A percentile compares a stretch with the other conserved stretches of the same genome.
Conservation (phyloP, 1,139 yeast genomes). For the Hansenula sp. region DNA sequence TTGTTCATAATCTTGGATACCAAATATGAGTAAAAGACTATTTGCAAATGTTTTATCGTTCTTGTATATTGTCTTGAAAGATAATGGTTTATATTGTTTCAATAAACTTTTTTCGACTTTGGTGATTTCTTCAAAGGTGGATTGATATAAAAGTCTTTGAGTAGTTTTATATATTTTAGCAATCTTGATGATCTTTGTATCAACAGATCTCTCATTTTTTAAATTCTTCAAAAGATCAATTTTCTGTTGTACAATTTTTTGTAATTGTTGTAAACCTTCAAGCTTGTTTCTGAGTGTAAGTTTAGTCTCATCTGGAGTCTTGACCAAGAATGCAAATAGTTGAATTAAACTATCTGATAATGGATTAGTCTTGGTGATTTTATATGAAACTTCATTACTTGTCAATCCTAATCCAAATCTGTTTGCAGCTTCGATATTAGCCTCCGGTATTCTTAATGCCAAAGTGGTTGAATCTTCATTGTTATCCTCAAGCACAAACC, state of each 20-base stretch:
- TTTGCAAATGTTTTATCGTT: conserved; percentile 51
- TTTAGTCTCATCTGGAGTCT: conserved; percentile 36
- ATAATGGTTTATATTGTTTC: conserved; percentile 37
- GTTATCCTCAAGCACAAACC: conserved; percentile 64
- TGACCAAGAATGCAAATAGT: conserved; percentile 49
- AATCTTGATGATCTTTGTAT: conserved; percentile 20
- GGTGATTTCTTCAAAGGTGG: conserved; percentile 43
- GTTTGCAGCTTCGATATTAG: conserved; percentile 26
- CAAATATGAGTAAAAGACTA: conserved; percentile 51
- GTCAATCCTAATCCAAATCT: conserved; percentile 43
- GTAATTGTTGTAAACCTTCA: conserved; percentile 55
- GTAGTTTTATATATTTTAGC: conserved; percentile 36
- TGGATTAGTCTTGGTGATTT: conserved; percentile 30
- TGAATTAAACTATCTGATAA: conserved; percentile 44
- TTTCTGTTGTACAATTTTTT: conserved; percentile 47
- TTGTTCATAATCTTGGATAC: conserved; percentile 51
- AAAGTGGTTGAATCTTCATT: conserved; percentile 59
- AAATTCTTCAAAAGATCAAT: conserved; percentile 29
- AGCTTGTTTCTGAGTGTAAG: conserved; percentile 48
- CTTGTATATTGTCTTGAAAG: conserved; percentile 55
- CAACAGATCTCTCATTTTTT: conserved; percentile 9
- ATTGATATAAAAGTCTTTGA: conserved; percentile 44
- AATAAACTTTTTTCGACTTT: conserved; percentile 47
- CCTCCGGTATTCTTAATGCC: conserved; percentile 44
- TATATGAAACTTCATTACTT: conserved; percentile 24